Evolutionary conservation across 257 asterid species (phyloP).

Genomic region (Solanum chmielewskii): DNA sequence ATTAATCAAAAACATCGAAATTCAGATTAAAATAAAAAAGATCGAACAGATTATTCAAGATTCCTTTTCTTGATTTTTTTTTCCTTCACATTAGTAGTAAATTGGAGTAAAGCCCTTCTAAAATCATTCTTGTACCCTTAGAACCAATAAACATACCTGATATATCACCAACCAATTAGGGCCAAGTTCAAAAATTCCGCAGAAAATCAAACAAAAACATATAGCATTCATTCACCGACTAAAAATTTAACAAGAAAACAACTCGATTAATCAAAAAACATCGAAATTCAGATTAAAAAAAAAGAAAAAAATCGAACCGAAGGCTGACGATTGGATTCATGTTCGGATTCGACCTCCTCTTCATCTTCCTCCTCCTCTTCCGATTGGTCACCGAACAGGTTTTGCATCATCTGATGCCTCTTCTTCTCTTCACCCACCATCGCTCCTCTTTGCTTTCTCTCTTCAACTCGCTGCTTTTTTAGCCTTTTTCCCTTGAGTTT

Average conservation of each 20-base stretch:
- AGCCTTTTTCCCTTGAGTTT: not conserved
- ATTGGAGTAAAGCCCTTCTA: not conserved
- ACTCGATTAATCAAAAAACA: not conserved
- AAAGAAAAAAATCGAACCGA: slow-evolving; percentile 30
- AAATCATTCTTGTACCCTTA: not conserved
- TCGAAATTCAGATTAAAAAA: not conserved
- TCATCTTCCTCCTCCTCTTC: slow-evolving; percentile 88
- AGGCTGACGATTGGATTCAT: slow-evolving; percentile 87
- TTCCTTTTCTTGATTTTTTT: not conserved
- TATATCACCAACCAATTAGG: not conserved
- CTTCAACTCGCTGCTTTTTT: not conserved
- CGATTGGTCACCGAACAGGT: slow-evolving; percentile 93
- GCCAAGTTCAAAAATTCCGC: not conserved
- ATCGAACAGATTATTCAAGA: not conserved
- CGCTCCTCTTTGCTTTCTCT: not conserved
- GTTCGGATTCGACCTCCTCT: slow-evolving; percentile 91
- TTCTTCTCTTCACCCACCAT: slow-evolving; percentile 98
- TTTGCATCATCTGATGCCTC: slow-evolving; percentile 99
- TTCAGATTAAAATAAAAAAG: not conserved
- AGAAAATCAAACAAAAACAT: not conserved
- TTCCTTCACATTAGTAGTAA: not conserved
- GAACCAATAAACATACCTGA: not conserved
- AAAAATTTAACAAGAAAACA: not conserved
- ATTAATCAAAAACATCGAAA: not conserved
- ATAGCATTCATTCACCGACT: not conserved